Evolutionary conservation across 2,329 filamentous ascomycete genomes (phyloP).

Genomic region (Thielaviopsis euricoi): DNA sequence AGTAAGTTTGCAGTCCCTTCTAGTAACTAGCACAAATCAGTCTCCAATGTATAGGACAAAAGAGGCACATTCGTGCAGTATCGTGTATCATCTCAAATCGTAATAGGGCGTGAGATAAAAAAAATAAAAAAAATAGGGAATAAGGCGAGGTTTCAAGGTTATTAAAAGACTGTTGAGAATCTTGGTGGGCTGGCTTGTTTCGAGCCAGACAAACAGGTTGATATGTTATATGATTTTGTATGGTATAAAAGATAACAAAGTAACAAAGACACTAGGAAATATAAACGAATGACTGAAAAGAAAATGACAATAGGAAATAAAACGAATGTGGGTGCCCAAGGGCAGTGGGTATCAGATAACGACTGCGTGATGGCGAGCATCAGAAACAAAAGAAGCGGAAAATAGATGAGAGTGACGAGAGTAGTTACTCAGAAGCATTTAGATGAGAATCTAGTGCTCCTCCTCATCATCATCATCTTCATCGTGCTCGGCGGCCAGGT

Average conservation of each 20-base stretch:
- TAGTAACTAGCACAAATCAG: neutral
- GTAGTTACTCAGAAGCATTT: neutral
- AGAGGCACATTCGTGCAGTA: neutral
- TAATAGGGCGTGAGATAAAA: neutral
- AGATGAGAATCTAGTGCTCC: neutral
- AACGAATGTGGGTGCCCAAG: neutral
- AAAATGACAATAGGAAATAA: neutral
- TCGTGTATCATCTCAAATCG: neutral
- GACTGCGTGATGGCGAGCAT: neutral
- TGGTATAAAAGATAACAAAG: neutral
- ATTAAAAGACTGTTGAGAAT: neutral
- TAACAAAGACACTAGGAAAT: conserved; percentile 1
- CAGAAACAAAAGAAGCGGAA: neutral
- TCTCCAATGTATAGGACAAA: neutral
- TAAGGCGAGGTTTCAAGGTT: neutral
- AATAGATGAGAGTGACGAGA: neutral
- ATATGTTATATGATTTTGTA: neutral
- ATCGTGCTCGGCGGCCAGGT: conserved; percentile 5
- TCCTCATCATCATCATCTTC: conserved; percentile 9
- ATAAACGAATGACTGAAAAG: neutral
- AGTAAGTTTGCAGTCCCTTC: neutral
- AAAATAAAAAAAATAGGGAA: neutral
- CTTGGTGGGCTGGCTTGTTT: neutral
- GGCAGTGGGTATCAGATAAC: conserved; percentile 7
- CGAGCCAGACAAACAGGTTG: neutral